phyloP scores from a whole-genome alignment of 225 moss, liverwort and hornwort species.

The Pseudisothecium myosuroides region DNA sequence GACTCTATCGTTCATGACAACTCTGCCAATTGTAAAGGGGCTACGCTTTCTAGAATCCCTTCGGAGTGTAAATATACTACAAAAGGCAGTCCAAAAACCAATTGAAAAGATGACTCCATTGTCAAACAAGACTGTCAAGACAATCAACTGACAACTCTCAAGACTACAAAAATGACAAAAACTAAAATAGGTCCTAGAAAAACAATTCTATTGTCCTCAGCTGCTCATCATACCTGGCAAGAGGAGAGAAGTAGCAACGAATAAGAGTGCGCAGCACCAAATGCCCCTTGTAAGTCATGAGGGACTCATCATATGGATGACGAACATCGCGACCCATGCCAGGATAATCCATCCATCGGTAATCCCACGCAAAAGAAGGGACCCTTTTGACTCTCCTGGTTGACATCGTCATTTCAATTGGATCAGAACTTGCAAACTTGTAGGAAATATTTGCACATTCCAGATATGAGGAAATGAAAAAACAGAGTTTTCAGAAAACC shows the following conservation, averaged over 20 bases:
- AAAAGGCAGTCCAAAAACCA: neutral
- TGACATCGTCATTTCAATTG: neutral
- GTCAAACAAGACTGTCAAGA: neutral
- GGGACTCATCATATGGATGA: slow-evolving; percentile 82
- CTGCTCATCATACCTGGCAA: slow-evolving; percentile 31
- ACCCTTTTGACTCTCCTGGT: neutral
- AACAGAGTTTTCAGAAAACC: neutral
- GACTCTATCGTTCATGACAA: neutral
- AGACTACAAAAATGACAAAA: neutral
- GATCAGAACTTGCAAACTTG: neutral
- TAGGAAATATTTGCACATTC: neutral
- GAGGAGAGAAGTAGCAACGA: slow-evolving; percentile 90
- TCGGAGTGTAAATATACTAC: neutral
- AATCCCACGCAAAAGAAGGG: slow-evolving; percentile 73
- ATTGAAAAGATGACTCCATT: neutral
- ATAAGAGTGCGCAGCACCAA: slow-evolving; percentile 86
- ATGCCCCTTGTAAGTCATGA: slow-evolving; percentile 96
- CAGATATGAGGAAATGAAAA: neutral
- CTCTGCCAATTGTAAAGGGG: neutral
- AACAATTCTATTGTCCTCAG: neutral
- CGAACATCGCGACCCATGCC: slow-evolving; percentile 63
- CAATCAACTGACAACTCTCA: neutral
- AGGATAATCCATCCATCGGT: slow-evolving; percentile 90
- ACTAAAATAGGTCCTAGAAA: neutral
- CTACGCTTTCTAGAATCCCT: neutral